Percentiles rank a stretch among this genome's conserved stretches.
phyloP scores from a whole-genome alignment of 495 filamentous ascomycete species.

The Terfezia boudieri region DNA sequence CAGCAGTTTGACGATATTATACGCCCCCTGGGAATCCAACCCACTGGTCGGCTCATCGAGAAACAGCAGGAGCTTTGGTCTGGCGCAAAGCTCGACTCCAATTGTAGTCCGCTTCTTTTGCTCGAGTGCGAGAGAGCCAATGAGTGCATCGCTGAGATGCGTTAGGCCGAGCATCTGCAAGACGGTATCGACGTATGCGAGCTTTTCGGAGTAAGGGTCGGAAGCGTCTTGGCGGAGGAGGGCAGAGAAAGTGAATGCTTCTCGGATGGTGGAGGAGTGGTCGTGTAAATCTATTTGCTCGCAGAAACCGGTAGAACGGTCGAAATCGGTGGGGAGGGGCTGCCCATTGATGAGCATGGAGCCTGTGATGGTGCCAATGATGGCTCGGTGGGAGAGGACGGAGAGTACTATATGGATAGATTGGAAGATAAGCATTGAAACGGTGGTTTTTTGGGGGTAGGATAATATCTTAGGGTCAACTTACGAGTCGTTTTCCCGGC shows the following conservation, averaged over 20 bases:
- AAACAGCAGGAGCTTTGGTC: constrained; percentile 56
- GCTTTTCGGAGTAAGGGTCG: constrained; percentile 34
- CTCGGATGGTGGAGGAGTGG: constrained; percentile 38
- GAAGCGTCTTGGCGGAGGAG: constrained; percentile 35
- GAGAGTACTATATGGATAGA: constrained; percentile 26
- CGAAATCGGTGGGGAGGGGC: constrained; percentile 44
- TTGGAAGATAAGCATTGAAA: neutral
- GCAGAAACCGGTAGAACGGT: constrained; percentile 62
- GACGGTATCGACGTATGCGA: constrained; percentile 39
- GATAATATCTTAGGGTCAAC: constrained; percentile 32
- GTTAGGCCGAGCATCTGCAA: constrained; percentile 35
- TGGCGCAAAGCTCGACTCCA: constrained; percentile 70
- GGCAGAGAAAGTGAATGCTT: constrained; percentile 46
- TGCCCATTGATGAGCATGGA: constrained; percentile 63
- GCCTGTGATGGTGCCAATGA: constrained; percentile 44
- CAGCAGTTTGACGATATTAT: constrained; percentile 56
- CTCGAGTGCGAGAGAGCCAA: constrained; percentile 23
- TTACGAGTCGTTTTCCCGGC: constrained; percentile 47
- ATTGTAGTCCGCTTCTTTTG: constrained; percentile 59
- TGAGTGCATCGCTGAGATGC: constrained; percentile 30
- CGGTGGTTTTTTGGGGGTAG: constrained; percentile 20
- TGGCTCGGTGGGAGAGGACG: constrained; percentile 54
- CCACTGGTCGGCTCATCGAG: constrained; percentile 60
- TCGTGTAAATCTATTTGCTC: constrained; percentile 77
- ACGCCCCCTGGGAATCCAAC: constrained; percentile 62